Evolutionary conservation across 2,329 filamentous ascomycete species (phyloP).

Genomic region (Nemania sp.): DNA sequence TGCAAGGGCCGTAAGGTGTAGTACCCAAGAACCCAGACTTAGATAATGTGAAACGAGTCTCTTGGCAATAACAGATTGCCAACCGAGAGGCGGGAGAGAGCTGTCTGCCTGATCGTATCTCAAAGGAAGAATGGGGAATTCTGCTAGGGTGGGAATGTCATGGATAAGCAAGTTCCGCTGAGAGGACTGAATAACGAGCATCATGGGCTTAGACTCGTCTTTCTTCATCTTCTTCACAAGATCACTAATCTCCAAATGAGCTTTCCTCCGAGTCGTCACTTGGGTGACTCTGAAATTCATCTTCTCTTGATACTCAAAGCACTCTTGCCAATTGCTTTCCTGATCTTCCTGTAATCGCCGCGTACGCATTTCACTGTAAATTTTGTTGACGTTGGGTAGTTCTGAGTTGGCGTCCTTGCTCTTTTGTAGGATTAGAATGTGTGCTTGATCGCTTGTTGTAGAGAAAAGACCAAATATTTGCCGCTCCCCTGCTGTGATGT

Average conservation of each 20-base stretch:
- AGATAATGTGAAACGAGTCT: constrained; percentile 90
- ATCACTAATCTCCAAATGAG: constrained; percentile 88
- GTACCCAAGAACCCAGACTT: constrained; percentile 90
- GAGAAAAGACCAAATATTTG: constrained; percentile 97
- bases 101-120: constrained; percentile 86
- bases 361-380: constrained; percentile 82
- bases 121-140: constrained; percentile 85
- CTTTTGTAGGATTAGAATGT: constrained; percentile 89
- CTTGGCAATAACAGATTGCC: constrained; percentile 90
- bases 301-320: constrained; percentile 87
- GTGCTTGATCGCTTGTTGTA: constrained; percentile 80
- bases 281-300: constrained; percentile 88
- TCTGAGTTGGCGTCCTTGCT: constrained; percentile 81
- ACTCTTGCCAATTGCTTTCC: constrained; percentile 79
- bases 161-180: constrained; percentile 84
- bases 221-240: constrained; percentile 89
- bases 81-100: constrained; percentile 89
- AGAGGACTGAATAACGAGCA: constrained; percentile 92
- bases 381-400: constrained; percentile 88
- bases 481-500: constrained; percentile 88
- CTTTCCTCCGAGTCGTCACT: constrained; percentile 89
- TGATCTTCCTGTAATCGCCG: constrained; percentile 74
- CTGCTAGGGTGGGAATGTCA: constrained; percentile 84
- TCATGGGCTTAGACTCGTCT: constrained; percentile 81
- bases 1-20: constrained; percentile 87